These are phyloP conservation scores for Saraca asoca DNA, from an alignment of 331 rosid species.

Conservation along the genomic window DNA sequence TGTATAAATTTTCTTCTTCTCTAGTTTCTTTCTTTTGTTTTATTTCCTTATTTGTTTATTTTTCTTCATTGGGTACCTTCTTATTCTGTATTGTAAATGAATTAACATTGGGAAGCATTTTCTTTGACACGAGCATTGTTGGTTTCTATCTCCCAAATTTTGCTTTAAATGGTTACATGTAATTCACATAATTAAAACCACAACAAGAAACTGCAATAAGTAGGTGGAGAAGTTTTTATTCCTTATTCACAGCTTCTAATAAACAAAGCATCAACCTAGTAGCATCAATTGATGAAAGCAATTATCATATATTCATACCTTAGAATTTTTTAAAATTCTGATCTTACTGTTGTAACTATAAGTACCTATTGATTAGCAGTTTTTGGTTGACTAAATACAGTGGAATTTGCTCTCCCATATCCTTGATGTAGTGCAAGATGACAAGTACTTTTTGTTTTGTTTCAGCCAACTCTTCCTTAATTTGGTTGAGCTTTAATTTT, in stretches of 20 bases:
- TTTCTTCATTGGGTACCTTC: no score
- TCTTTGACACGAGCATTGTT: slow-evolving; percentile 10
- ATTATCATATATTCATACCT: background rate
- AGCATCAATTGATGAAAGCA: slow-evolving; percentile 20
- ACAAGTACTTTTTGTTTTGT: no score
- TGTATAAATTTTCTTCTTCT: slow-evolving; percentile 20
- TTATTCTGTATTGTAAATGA: slow-evolving; percentile 33
- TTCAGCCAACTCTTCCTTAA: no score
- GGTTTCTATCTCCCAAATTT: background rate
- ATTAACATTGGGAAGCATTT: slow-evolving; percentile 18
- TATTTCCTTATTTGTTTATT: no score
- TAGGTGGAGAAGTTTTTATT: background rate
- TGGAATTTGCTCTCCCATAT: no score
- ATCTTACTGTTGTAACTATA: no score
- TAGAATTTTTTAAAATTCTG: background rate
- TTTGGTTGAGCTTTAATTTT: no score
- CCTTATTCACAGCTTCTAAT: background rate
- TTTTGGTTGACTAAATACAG: no score
- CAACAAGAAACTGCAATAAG: background rate
- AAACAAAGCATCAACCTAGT: background rate
- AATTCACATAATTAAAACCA: background rate
- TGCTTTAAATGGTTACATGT: background rate
- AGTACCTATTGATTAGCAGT: no score
- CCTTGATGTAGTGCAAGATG: no score
- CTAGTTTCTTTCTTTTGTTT: slow-evolving; percentile 1